Base-by-base conservation (phyloP, 2,329 filamentous ascomycete genomes). In the Epichloe typhina region DNA sequence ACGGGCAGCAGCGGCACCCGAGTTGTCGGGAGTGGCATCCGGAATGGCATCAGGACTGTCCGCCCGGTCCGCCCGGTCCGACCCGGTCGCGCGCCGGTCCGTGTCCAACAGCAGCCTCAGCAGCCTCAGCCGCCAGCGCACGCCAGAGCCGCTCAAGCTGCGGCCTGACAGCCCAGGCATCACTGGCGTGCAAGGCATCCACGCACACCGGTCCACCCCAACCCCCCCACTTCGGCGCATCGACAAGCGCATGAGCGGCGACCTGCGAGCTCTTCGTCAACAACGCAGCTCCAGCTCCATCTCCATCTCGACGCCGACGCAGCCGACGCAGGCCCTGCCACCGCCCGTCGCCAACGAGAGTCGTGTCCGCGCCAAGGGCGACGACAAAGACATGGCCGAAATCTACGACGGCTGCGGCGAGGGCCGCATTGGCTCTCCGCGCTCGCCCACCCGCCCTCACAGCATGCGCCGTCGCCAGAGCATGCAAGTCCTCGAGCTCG, bases 401-500 rank as follows among this genome's bases (percentile, higher is more conserved):
- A 84, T 95, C 72, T 95, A 86, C 73, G 89, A 95, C 79, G 91
- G 88, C 71, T 90, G 82, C 74, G 91, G 91, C 71, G 88, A 95
- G 72, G 88, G 86, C 69, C 87, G 79, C 64, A 79, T 86, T 64
- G 83, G 83, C 65, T 95, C 89, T 65, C 89, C 91, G 63, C 83
- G 86, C 62, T 97, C 93, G 62, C 93, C 93, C 50, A 95, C 88
- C 59, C 83, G 91, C 69, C 90, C 93, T 61, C 88, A 90, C 64
- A 96, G 89, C 74, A 86, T 98, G 79, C 90, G 91, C 61, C 90
- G 91, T 65, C 87, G 91, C 64, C 93, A 95, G 70, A 97, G 91
- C 76, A 91, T 97, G 83, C 91, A 97, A 71, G 82, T 91, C 50
- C 82, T 97, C 54, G 91, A 98, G 61, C 82, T 98, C 63, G 89